A percentile compares a stretch with the other conserved stretches of the same genome.
Evolutionary conservation across 176 grass and related monocot genomes (phyloP).

Genomic region (Paspalum notatum): DNA sequence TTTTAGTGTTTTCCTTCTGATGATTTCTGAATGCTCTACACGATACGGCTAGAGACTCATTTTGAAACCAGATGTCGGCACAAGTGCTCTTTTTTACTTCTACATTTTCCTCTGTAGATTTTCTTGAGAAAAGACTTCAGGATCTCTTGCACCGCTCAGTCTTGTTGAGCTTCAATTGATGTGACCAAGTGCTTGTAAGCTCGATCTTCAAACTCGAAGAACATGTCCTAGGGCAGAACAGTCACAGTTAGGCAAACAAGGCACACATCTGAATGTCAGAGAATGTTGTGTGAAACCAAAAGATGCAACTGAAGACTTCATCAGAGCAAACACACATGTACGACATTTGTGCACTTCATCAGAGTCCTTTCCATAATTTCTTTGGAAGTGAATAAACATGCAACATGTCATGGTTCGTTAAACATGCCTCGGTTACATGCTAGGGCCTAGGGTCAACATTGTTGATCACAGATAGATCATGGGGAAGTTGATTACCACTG

Average conservation of each 20-base stretch:
- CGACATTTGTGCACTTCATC: too few relatives aligned
- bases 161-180: conserved; percentile 35
- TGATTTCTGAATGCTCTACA: conserved; percentile 9
- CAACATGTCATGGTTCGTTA: not conserved
- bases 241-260: not conserved
- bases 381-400: conserved; percentile 8
- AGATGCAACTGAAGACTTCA: not conserved
- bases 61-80: not conserved
- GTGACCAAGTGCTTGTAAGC: conserved; percentile 40
- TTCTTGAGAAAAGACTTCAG: conserved; percentile 45
- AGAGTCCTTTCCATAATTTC: conserved; percentile 40
- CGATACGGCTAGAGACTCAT: not conserved
- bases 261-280: not conserved
- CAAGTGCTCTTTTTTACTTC: not conserved
- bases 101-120: conserved; percentile 44
- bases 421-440: not conserved
- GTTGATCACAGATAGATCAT: too few relatives aligned
- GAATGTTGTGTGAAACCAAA: not conserved
- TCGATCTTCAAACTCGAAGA: conserved; percentile 40
- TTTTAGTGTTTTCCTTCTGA: not conserved
- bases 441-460: too few relatives aligned
- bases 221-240: conserved; percentile 28
- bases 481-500: too few relatives aligned
- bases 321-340: not conserved
- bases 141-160: conserved; percentile 21